Base-by-base conservation (phyloP, 805 yeast genomes). In the Yamadazyma philogaea region DNA sequence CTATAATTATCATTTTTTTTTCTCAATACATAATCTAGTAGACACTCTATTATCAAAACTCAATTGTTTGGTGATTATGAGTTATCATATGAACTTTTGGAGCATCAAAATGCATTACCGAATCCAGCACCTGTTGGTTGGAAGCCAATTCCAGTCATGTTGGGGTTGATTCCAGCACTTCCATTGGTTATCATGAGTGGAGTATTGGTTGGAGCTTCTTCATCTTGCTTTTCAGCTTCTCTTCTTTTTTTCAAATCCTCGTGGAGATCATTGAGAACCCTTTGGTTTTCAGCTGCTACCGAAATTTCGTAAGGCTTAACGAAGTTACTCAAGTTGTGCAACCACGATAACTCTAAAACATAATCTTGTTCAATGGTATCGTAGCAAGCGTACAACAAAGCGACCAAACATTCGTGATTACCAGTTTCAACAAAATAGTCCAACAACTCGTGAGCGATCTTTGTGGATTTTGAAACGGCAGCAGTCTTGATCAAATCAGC, bases 371-470 rank as follows among this genome's bases (percentile, higher is more conserved):
- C 79, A 51, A 93, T 73, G 57, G 83, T 71, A 40, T 84, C 86
- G 64, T 93, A 93, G 57, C 95, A 87, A 5, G 87, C 72, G 69
- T 84, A 93, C 58, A 93, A 75, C 47, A 90, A 78, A 5, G 96
- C 97, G 56, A 89, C 84, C 60, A 88, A 86, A 56, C 96, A 87
- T 72, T 93, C 99, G 66, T 84, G 88, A 70, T 93, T 93, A 53
- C 96, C 98, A 30, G 95, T 87, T 56, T 91, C 97, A 46, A 93
- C 97, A 64, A 93, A 93, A 70, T 91, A 93, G 41, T 84, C 77
- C 62, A 93, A 71, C 50, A 87, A 72, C 46, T 93, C 98, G 63
- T 87, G 91, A 27, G 95, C 90, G 58, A 91, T 84, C 61, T 86
- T 89, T 8, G 78, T 57, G 51, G 83, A 82, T 48, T 79, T 78